These are phyloP conservation scores for Lupinus albus DNA, from an alignment of 306 rosid species.

Conservation along the genomic window DNA sequence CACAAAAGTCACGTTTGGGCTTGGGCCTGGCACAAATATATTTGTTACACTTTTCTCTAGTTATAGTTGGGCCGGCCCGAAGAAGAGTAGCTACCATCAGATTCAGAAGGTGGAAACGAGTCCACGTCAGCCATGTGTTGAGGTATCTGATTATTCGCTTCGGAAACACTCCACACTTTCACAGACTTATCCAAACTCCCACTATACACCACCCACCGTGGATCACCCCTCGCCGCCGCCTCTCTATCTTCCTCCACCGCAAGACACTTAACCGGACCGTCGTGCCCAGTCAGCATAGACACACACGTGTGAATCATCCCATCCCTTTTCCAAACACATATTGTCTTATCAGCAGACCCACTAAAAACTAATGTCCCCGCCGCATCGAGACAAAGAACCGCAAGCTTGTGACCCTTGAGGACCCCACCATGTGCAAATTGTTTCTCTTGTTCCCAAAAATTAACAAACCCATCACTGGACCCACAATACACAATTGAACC, in stretches of 20 bases:
- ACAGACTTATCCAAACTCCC: conserved; percentile 96
- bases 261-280: conserved; percentile 85
- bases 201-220: conserved; percentile 73
- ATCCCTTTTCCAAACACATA: conserved; percentile 82
- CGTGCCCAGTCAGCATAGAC: conserved; percentile 74
- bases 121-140: conserved; percentile 42
- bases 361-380: conserved; percentile 69
- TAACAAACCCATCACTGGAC: conserved; percentile 80
- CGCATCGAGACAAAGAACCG: conserved; percentile 70
- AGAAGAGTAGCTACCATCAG: conserved; percentile 64
- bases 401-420: conserved; percentile 76
- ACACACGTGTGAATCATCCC: conserved; percentile 70
- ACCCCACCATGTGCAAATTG: conserved; percentile 64
- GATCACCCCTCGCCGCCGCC: conserved; percentile 20
- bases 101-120: conserved; percentile 51
- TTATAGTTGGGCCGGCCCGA: conserved; percentile 48
- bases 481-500: conserved; percentile 71
- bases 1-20: background rate
- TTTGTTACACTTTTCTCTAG: conserved; percentile 6
- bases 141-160: conserved; percentile 33
- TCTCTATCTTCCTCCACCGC: conserved; percentile 66
- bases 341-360: conserved; percentile 85
- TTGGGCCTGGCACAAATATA: background rate
- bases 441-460: conserved; percentile 72
- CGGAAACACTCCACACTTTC: conserved; percentile 86